These are phyloP conservation scores for Salix exigua DNA, from an alignment of 345 rosid genomes.

Conservation along the genomic window DNA sequence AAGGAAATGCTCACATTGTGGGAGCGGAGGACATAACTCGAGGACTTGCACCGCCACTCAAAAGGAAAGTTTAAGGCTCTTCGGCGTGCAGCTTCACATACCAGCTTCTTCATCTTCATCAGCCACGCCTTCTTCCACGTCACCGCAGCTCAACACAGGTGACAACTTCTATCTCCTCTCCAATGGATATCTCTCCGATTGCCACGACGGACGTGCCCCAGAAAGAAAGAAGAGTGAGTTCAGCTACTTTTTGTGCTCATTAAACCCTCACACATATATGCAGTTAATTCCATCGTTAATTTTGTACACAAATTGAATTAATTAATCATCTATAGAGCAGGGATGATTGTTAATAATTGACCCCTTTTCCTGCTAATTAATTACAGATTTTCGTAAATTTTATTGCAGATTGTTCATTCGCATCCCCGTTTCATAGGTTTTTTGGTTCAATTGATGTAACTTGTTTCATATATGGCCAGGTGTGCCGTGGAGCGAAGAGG, in stretches of 20 bases:
- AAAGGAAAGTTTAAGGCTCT: conserved; percentile 20
- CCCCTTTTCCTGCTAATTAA: no score
- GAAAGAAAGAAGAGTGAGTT: conserved; percentile 28
- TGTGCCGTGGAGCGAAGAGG: conserved; percentile 36
- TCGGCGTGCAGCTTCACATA: conserved; percentile 24
- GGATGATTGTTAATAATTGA: no score
- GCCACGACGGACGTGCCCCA: conserved; percentile 9
- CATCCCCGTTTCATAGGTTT: no score
- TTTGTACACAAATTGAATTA: no score
- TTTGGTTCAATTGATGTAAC: no score
- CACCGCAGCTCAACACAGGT: background rate
- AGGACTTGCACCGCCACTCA: conserved; percentile 26
- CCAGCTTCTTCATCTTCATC: background rate
- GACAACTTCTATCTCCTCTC: conserved; percentile 6
- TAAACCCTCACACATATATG: no score
- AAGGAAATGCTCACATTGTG: conserved; percentile 40
- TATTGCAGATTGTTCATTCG: no score
- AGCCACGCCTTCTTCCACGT: background rate
- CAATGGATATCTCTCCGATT: conserved; percentile 22
- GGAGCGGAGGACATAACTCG: conserved; percentile 33
- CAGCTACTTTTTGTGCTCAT: background rate
- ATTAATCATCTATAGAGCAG: no score
- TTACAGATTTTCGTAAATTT: no score
- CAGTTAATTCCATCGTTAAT: no score
- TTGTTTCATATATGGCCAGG: conserved; percentile 4